phyloP scores from a whole-genome alignment of 2,329 filamentous ascomycete species.

The Pestalotiopsis sp. region DNA sequence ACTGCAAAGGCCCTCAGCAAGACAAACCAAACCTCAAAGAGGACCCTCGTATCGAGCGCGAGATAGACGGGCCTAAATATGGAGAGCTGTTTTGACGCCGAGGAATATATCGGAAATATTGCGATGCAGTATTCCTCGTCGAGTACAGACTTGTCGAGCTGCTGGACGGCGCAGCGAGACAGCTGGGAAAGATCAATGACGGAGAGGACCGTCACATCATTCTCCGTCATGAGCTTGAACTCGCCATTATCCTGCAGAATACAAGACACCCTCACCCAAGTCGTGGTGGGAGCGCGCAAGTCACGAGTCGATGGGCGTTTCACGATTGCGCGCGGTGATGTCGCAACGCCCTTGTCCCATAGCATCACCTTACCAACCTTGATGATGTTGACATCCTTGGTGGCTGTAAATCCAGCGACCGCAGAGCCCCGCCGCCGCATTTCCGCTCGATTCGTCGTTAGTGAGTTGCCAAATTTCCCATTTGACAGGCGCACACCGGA shows the following conservation, averaged over 20 bases:
- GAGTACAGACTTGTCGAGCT: constrained; percentile 85
- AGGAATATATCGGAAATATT: constrained; percentile 91
- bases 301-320: constrained; percentile 61
- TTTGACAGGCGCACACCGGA: constrained; percentile 56
- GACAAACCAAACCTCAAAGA: constrained; percentile 99
- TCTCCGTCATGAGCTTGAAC: constrained; percentile 86
- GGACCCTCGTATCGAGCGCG: constrained; percentile 79
- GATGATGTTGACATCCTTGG: constrained; percentile 81
- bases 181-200: constrained; percentile 87
- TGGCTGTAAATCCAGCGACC: constrained; percentile 31
- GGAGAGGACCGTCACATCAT: constrained; percentile 77
- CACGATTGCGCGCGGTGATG: constrained; percentile 57
- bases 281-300: constrained; percentile 52
- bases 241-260: constrained; percentile 94
- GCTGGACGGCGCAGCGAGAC: constrained; percentile 86
- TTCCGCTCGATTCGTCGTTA: constrained; percentile 41
- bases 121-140: constrained; percentile 94
- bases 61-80: constrained; percentile 88
- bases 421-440: constrained; percentile 45
- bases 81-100: constrained; percentile 71
- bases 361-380: constrained; percentile 91
- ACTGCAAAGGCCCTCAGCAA: constrained; percentile 88
- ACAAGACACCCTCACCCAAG: constrained; percentile 89
- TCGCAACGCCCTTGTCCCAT: constrained; percentile 77
- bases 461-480: constrained; percentile 38